Percentiles rank a stretch among this genome's conserved stretches.
Evolutionary conservation across 2,329 filamentous ascomycete genomes (phyloP).

Genomic region (Aspergillus pseudoglaucus): DNA sequence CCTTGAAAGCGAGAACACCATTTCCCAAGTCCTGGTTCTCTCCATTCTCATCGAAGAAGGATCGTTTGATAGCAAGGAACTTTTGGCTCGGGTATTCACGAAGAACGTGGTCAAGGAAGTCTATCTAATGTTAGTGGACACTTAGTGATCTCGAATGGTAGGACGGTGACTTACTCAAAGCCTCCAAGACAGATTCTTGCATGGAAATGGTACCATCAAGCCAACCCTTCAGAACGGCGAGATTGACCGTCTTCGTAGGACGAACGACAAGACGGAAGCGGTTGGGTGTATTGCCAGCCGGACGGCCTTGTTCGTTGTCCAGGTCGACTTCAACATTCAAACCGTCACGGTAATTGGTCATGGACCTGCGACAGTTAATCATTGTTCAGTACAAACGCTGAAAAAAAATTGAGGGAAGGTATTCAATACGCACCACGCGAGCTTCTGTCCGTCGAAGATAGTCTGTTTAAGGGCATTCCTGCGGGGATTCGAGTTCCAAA

Average conservation of each 20-base stretch:
- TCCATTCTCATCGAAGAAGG: conserved; percentile 62
- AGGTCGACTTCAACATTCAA: conserved; percentile 62
- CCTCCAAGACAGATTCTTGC: conserved; percentile 64
- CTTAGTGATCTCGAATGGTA: neutral
- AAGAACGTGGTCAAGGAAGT: conserved; percentile 84
- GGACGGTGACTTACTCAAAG: conserved; percentile 54
- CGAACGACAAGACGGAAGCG: conserved; percentile 57
- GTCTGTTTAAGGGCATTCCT: conserved; percentile 55
- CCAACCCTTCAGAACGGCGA: conserved; percentile 61
- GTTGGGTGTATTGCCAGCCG: conserved; percentile 37
- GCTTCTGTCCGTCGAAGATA: conserved; percentile 75
- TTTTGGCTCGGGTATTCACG: conserved; percentile 67
- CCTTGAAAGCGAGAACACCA: conserved; percentile 73
- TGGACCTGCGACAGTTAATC: conserved; percentile 29
- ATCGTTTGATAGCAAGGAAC: conserved; percentile 69
- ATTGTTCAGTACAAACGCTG: conserved; percentile 26
- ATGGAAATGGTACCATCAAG: conserved; percentile 55
- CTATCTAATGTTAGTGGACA: conserved; percentile 24
- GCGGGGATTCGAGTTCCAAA: conserved; percentile 63
- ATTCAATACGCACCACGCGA: conserved; percentile 64
- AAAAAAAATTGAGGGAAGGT: conserved; percentile 1
- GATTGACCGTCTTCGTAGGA: conserved; percentile 61
- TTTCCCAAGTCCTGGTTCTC: conserved; percentile 51
- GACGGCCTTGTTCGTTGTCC: conserved; percentile 56
- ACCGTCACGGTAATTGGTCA: conserved; percentile 35